A percentile compares a stretch with the other conserved stretches of the same genome.
phyloP scores from a whole-genome alignment of 2,329 filamentous ascomycete genomes.

The Ceratocystis alfenasii region DNA sequence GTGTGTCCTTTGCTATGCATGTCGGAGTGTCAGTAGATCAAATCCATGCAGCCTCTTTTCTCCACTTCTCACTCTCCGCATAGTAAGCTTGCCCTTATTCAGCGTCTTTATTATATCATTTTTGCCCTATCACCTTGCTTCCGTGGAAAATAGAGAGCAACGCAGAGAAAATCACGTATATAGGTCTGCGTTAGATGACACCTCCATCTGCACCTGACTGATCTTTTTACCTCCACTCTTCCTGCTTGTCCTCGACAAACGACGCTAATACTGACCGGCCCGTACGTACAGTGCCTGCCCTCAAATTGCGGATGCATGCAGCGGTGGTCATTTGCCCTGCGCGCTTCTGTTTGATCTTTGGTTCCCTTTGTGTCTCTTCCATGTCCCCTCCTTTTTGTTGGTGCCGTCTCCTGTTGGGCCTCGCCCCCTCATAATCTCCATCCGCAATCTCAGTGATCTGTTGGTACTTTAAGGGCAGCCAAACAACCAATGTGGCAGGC shows the following conservation, averaged over 20 bases:
- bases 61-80: neutral
- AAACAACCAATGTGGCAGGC: neutral
- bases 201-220: neutral
- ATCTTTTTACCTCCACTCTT: neutral
- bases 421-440: neutral
- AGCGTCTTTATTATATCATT: neutral
- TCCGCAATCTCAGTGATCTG: neutral
- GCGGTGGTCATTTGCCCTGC: neutral
- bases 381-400: neutral
- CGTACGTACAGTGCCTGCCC: neutral
- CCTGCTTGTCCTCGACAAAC: neutral
- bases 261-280: neutral
- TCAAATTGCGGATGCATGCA: constrained; percentile 1
- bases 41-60: constrained; percentile 8
- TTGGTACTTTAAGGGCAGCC: neutral
- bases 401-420: neutral
- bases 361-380: neutral
- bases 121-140: too few relatives aligned
- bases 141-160: neutral
- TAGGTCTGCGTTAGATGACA: neutral
- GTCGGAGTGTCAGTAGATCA: constrained; percentile 8
- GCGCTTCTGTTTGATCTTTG: neutral
- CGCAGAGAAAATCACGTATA: neutral
- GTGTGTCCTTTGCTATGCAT: constrained; percentile 8
- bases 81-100: neutral